phyloP scores from a whole-genome alignment of 805 yeast species.

The Starmerella khaoyaiensis region DNA sequence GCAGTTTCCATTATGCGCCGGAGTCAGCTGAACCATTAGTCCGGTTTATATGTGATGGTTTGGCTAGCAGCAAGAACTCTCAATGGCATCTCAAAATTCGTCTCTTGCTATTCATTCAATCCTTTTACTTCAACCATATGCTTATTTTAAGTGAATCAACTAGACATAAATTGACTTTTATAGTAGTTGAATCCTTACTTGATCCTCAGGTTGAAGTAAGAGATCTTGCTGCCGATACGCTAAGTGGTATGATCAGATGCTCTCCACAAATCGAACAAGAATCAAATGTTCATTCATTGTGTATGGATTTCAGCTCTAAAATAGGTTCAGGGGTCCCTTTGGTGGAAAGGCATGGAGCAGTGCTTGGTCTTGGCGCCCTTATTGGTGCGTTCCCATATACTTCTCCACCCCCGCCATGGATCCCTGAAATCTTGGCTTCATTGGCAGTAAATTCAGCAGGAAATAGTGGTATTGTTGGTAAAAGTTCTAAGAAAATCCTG shows the following conservation, averaged over 20 bases:
- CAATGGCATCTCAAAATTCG: conserved; percentile 52
- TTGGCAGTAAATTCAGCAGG: conserved; percentile 61
- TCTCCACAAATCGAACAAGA: conserved; percentile 34
- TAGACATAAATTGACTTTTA: conserved; percentile 37
- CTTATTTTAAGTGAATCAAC: conserved; percentile 40
- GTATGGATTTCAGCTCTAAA: conserved; percentile 34
- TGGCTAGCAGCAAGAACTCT: conserved; percentile 19
- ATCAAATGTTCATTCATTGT: conserved; percentile 26
- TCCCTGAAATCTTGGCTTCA: conserved; percentile 56
- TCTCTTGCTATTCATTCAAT: conserved; percentile 56
- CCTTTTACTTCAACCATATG: conserved; percentile 56
- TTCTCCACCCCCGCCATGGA: conserved; percentile 87
- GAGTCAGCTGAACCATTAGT: conserved; percentile 21
- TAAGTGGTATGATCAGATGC: conserved; percentile 72
- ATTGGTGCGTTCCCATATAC: conserved; percentile 80
- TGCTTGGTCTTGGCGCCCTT: conserved; percentile 77
- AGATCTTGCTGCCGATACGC: conserved; percentile 53
- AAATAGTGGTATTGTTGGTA: conserved; percentile 65
- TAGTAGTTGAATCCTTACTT: conserved; percentile 42
- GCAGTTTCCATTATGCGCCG: conserved; percentile 36
- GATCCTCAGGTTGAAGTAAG: conserved; percentile 64
- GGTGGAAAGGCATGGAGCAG: conserved; percentile 27
- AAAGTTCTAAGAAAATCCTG: conserved; percentile 66
- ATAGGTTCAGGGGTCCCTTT: conserved; percentile 21
- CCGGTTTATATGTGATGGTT: background rate